Conservation (phyloP, 371 early-diverging fungal genomes). For the Mucor sp. region DNA sequence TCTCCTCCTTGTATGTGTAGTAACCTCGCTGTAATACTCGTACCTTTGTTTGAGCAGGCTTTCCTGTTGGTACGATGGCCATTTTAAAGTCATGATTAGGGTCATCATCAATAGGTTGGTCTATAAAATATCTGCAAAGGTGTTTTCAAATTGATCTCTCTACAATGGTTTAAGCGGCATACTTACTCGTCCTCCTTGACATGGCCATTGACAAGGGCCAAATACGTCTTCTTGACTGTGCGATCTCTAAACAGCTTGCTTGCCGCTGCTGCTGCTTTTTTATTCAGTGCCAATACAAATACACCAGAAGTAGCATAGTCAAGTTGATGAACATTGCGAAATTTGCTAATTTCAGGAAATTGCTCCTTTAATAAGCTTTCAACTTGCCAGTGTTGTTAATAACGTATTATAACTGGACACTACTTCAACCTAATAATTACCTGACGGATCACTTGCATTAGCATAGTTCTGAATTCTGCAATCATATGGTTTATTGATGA, state of each 20-base stretch:
- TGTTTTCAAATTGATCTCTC: neutral
- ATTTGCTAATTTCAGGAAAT: conserved; percentile 24
- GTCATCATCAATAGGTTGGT: conserved; percentile 44
- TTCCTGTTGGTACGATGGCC: conserved; percentile 31
- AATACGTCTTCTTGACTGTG: conserved; percentile 43
- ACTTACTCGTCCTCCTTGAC: conserved; percentile 33
- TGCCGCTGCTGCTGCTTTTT: conserved; percentile 35
- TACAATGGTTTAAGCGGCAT: neutral
- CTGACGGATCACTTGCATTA: conserved; percentile 16
- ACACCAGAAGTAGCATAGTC: conserved; percentile 48
- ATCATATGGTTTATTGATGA: conserved; percentile 35
- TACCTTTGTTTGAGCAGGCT: conserved; percentile 36
- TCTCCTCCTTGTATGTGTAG: conserved; percentile 26
- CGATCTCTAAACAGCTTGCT: conserved; percentile 38
- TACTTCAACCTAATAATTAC: conserved; percentile 1
- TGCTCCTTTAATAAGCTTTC: conserved; percentile 24
- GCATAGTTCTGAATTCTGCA: conserved; percentile 27
- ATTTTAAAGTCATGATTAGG: conserved; percentile 40
- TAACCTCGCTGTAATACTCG: conserved; percentile 31
- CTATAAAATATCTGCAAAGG: conserved; percentile 15
- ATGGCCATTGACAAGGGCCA: conserved; percentile 49
- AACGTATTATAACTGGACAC: too few species aligned
- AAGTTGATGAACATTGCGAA: conserved; percentile 46
- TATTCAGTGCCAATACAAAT: conserved; percentile 41
- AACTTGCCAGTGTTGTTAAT: conserved; percentile 8